Evolutionary conservation across 1,139 yeast species (phyloP).

Genomic region (Geotrichum macrosporum): DNA sequence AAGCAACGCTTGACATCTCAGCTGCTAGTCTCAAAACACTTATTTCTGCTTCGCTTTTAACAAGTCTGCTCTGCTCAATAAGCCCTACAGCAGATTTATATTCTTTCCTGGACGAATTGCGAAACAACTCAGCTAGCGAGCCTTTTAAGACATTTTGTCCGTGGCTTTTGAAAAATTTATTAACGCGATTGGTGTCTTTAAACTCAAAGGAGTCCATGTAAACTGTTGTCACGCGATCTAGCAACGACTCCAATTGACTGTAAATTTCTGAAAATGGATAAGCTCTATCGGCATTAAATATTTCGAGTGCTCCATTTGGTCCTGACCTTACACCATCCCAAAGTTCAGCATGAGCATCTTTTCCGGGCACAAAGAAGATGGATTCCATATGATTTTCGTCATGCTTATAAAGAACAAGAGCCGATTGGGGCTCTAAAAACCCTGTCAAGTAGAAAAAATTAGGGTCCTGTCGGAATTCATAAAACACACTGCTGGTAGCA

Average conservation of each 20-base stretch:
- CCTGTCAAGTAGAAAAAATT: constrained; percentile 85
- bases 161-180: constrained; percentile 24
- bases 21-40: constrained; percentile 78
- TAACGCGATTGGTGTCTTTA: constrained; percentile 23
- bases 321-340: constrained; percentile 98
- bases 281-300: constrained; percentile 82
- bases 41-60: constrained; percentile 75
- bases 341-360: constrained; percentile 66
- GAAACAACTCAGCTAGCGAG: constrained; percentile 15
- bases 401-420: constrained; percentile 64
- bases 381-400: constrained; percentile 45
- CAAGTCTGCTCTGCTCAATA: constrained; percentile 55
- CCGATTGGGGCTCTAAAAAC: constrained; percentile 88
- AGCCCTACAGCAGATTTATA: constrained; percentile 28
- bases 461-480: constrained; percentile 88
- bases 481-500: constrained; percentile 86
- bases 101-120: constrained; percentile 12
- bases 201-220: constrained; percentile 31
- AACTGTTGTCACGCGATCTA: constrained; percentile 28
- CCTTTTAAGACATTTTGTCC: constrained; percentile 19
- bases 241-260: constrained; percentile 24
- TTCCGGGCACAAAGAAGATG: constrained; percentile 76
- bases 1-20: constrained; percentile 74
- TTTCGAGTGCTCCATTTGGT: constrained; percentile 68
- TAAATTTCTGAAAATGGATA: constrained; percentile 44